Evolutionary conservation across 257 asterid genomes (phyloP), one percentile per base, ranked within the genome.

Genomic region (Phtheirospermum japonicum): DNA sequence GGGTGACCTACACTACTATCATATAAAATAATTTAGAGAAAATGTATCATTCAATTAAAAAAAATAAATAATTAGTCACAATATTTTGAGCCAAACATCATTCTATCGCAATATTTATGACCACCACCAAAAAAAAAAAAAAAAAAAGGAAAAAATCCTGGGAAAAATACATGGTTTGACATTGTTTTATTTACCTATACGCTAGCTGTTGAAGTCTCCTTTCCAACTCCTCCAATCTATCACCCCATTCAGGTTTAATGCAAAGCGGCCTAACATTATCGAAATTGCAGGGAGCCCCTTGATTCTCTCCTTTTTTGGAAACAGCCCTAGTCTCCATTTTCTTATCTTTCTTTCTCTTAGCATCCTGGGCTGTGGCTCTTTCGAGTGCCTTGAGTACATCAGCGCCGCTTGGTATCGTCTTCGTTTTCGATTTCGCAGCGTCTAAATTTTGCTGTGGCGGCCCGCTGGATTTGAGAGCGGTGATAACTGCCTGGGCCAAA

Each of bases 321-420:
- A 17, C 8, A 4, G 10, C 16, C 3, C 4, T 4, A 17, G 53
- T 13, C 4, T 23, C 53, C 59, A 14, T 54, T 9, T 53, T 67
- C 33, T 16, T 45, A 59, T 40, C 43, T 23, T 67, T 43, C 12
- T 57, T 34, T 66, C 74, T 66, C 57, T 80, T 5, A 2, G 20
- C 34, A 49, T 75, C 75, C 49, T 65, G 61, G 13, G 76, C 74
- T 4, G 79, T 57, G 31, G 87, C 87, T 67, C 64, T 81, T 20
- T 70, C 67, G 20, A 83, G 64, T 39, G 92, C 95, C 68, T 69
- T 67, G 73, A 84, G 69, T 23, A 82, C 75, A 54, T 74, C 89
- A 45, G 86, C 76, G 13, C 89, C 92, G 9, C 80, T 78, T 71
- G 80, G 71, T 69, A 42, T 9, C 18, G 14, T 49, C 56, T 39